Evolutionary conservation across 2,329 filamentous ascomycete genomes (phyloP), one percentile per base, ranked within the genome.

Genomic region (Aureobasidium sp.): DNA sequence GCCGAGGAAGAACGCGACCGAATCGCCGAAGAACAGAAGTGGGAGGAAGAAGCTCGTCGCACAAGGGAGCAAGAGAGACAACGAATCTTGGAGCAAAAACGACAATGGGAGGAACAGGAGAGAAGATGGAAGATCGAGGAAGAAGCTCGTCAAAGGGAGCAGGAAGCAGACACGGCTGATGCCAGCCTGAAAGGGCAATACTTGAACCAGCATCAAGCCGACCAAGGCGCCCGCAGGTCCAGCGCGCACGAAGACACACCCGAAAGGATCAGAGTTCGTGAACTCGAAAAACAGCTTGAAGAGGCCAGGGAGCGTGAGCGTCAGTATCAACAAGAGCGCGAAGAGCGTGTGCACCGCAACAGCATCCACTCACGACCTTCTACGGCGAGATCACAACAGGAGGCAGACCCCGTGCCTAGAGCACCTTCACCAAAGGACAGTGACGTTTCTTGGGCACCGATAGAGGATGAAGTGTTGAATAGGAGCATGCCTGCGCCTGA

Each of bases 131-230:
- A 87, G 70, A 73, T 87, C 62, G 88, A 91, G 36, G 89, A 94
- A 68, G 87, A 90, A 68, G 82, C 82, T 65, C 83, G 88, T 53
- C 81, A 84, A 63, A 79, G 79, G 64, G 90, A 94, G 67, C 90
- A 96, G 67, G 83, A 83, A 37, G 89, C 89, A 66, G 86, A 2
- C 87, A 91, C 37, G 20, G 84, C 69, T 17, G 87, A 91, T 68
- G 80, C 82, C 41, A 84, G 87, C 65, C 79, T 96, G 25, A 87
- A 87, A 64, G 91, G 91, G 2, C 91, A 96, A 71, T 92, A 87
- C 68, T 81, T 96, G 56, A 93, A 89, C 70, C 89, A 96, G 71
- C 96, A 96, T 72, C 88, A 90, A 72, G 85, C 87, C 22, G 87
- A 90, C 67, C 85, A 89, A 71, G 68, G 67, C 55, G 62, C 72